These are phyloP conservation scores for Leccinum longicurvipes DNA, from an alignment of 768 basidiomycete genomes.

Conservation along the genomic window DNA sequence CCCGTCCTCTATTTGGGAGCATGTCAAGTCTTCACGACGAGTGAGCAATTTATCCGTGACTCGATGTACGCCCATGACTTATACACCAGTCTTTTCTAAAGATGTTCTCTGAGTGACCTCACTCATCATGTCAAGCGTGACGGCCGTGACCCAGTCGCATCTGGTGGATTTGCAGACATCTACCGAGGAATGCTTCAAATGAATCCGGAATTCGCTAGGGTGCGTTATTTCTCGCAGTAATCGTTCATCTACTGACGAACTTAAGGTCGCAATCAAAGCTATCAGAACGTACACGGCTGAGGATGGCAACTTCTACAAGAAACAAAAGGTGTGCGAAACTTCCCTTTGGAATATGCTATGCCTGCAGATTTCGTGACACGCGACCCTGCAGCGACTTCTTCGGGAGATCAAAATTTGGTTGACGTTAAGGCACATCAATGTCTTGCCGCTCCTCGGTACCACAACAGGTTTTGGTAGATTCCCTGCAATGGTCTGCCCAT, in stretches of 20 bases:
- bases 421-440: conserved; percentile 21
- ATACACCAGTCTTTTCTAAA: not conserved
- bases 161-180: conserved; percentile 17
- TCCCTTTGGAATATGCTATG: not conserved
- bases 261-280: conserved; percentile 17
- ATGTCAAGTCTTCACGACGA: not conserved
- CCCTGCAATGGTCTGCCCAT: conserved; percentile 30
- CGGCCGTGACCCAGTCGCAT: conserved; percentile 10
- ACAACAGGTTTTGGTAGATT: conserved; percentile 26
- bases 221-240: not conserved
- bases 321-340: conserved; percentile 1
- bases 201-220: not conserved
- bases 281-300: conserved; percentile 15
- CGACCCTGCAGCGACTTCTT: conserved; percentile 21
- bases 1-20: not conserved
- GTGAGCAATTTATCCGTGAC: conserved; percentile 7
- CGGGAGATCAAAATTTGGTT: conserved; percentile 30
- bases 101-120: conserved; percentile 6
- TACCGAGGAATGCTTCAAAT: conserved; percentile 13
- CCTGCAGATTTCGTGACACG: not conserved
- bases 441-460: conserved; percentile 16
- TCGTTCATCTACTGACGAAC: not conserved
- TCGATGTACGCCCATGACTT: not conserved
- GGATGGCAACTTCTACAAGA: conserved; percentile 9
- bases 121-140: conserved; percentile 8